These are phyloP conservation scores for Solanum etuberosum DNA, from an alignment of 257 asterid species.

Conservation along the genomic window DNA sequence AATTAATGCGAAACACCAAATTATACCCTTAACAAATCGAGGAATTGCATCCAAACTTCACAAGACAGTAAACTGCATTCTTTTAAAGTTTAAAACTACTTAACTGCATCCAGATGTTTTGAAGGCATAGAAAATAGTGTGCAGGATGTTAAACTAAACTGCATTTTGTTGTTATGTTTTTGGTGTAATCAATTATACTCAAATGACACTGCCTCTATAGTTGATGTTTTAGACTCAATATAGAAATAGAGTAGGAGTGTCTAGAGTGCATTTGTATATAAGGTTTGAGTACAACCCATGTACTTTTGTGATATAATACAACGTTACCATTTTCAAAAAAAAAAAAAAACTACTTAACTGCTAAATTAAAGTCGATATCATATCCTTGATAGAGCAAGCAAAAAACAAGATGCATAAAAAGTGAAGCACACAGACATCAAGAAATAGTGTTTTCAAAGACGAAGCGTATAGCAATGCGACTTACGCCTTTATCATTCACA, in stretches of 20 bases:
- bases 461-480: neutral
- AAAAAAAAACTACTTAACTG: neutral
- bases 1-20: neutral
- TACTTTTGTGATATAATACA: no score
- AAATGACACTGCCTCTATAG: no score
- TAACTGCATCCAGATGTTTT: no score
- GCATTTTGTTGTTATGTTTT: no score
- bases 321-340: no score
- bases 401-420: neutral
- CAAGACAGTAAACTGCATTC: neutral
- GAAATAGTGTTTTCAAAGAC: neutral
- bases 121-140: no score
- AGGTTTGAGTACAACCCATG: no score
- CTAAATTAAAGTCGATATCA: neutral
- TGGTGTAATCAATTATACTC: no score
- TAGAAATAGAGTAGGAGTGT: no score
- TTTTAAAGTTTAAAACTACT: neutral
- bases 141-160: no score
- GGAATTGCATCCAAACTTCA: neutral
- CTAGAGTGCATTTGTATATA: no score
- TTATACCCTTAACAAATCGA: neutral
- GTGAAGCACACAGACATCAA: neutral
- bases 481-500: neutral
- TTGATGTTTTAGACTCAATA: no score
- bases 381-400: neutral